phyloP scores from a whole-genome alignment of 345 rosid genomes.

The Psidium friedrichsthalianum region DNA sequence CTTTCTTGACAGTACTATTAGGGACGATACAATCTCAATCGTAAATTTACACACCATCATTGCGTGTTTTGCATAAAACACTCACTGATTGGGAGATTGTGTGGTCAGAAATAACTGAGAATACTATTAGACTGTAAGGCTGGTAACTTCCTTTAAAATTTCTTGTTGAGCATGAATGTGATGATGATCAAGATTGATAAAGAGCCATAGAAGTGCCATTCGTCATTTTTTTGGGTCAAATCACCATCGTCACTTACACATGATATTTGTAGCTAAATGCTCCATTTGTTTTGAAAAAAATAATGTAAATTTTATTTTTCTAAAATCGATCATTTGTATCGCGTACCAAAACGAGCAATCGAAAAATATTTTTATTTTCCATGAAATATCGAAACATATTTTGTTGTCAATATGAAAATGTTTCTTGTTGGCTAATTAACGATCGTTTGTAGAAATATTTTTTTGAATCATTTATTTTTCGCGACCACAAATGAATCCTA shows the following conservation, averaged over 20 bases:
- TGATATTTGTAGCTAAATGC: background rate
- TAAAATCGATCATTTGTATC: background rate
- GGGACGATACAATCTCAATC: too few relatives aligned
- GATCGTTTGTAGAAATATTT: background rate
- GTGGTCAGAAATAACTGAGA: too few relatives aligned
- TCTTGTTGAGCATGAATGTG: background rate
- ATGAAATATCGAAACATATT: too few relatives aligned
- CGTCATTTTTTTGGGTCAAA: too few relatives aligned
- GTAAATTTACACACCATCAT: too few relatives aligned
- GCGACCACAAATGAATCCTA: background rate
- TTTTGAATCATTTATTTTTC: background rate
- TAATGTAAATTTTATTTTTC: accelerated
- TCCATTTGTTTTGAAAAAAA: accelerated
- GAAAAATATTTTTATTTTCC: too few relatives aligned
- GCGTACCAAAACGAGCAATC: too few relatives aligned
- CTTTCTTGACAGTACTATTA: too few relatives aligned
- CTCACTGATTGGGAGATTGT: too few relatives aligned
- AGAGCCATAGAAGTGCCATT: background rate
- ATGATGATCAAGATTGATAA: background rate
- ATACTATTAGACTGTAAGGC: too few relatives aligned
- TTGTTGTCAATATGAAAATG: background rate
- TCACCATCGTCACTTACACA: background rate
- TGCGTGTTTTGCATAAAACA: too few relatives aligned
- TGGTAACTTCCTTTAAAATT: background rate
- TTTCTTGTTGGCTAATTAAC: background rate